Conservation (phyloP, 495 filamentous ascomycete genomes). For the Hypoxylon perforatum region DNA sequence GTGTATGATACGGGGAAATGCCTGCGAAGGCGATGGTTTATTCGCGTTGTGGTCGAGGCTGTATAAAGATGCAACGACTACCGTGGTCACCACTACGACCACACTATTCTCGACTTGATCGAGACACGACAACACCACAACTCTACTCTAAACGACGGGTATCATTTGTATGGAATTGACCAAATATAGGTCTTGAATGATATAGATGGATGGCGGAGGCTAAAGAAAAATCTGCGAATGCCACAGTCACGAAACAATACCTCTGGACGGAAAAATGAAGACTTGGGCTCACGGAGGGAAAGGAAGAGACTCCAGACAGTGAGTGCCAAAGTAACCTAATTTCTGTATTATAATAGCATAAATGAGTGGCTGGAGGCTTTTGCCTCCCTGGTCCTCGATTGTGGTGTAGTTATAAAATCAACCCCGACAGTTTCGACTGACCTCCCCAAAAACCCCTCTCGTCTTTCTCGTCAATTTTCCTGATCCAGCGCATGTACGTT, state of each 20-base stretch:
- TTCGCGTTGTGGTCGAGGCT: conserved; percentile 29
- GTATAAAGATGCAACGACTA: conserved; percentile 8
- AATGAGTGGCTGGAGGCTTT: conserved; percentile 26
- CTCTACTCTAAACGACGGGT: conserved; percentile 34
- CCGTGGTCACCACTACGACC: conserved; percentile 9
- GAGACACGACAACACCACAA: conserved; percentile 18
- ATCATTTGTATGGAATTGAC: conserved; percentile 27
- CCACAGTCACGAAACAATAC: conserved; percentile 8
- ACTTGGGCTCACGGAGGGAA: background rate
- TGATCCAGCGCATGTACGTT: too few relatives aligned
- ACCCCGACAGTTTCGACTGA: background rate
- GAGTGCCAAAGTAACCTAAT: conserved; percentile 43
- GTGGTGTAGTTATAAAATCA: conserved; percentile 25
- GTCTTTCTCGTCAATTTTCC: background rate
- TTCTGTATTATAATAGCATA: conserved; percentile 46
- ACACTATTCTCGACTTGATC: conserved; percentile 5
- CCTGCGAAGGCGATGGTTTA: conserved; percentile 2
- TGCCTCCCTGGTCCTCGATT: conserved; percentile 11
- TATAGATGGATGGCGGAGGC: conserved; percentile 6
- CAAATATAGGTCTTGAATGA: conserved; percentile 14
- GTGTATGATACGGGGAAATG: conserved; percentile 35
- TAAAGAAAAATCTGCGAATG: conserved; percentile 27
- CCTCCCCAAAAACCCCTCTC: background rate
- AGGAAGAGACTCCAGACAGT: conserved; percentile 8
- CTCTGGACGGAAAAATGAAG: background rate